Base-by-base conservation (phyloP, 116 monocot genomes). In the Posidonia oceanica region DNA sequence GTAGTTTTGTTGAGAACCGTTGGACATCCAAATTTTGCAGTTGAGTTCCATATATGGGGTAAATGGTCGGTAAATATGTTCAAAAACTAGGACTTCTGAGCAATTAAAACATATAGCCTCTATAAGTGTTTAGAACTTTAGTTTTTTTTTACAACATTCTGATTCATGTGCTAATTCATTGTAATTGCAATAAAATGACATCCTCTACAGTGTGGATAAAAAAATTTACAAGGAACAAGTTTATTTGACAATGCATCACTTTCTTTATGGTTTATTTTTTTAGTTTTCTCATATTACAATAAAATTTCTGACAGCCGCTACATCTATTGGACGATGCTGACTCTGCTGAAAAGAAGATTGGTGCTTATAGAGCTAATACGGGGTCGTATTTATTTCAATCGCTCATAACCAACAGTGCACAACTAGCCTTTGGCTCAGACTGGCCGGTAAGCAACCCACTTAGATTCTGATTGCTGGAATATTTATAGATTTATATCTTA, bases 351-450 rank as follows among this genome's bases (percentile, higher is more conserved):
- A 89, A 80, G 77, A 97, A 89, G 67, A 59, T 97, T 75, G 97
- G 97, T 8, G 54, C 20, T 8, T 42, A 61, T 53, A 82, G 89
- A 71, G 84, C 97, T 73, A 63, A 69, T 29, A 72, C 39, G 29
- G 85, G 87, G 69, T 89, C 97, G 42, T 97, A 97, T 81, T 58
- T 83, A 38, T 97, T 92, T 61, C 77, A 70, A 22, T 92, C 97
- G 12, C 78, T 97, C 36, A 58, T 85, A 64, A 59, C 52, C 68
- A 77, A 82, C 15, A 76, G 74, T 69, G 85, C 83, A 64, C 67
- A 58, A 21, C 60, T 97, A 59, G 84, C 83, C 66, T 97, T 97
- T 82, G 97, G 97, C 69, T 97, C 97, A 75, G 97, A 97, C 44
- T 97, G 97, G 92, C 97, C 97, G 10, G 97, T 97, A 67, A 80